Evolutionary conservation across 345 rosid species (phyloP).

Genomic region (Turnera subulata): DNA sequence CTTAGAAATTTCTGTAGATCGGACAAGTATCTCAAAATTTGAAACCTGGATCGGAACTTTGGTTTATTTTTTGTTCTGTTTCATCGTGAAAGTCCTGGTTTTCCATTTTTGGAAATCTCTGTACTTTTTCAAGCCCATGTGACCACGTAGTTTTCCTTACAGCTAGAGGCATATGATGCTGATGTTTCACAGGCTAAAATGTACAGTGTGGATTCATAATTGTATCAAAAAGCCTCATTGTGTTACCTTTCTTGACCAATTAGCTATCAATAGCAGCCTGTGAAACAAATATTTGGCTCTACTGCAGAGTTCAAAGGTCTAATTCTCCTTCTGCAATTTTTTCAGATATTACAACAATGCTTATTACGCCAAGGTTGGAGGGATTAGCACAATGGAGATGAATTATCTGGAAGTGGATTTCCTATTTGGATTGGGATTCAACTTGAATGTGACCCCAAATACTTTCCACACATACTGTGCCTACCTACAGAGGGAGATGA

Average conservation of each 20-base stretch:
- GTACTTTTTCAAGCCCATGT: background rate
- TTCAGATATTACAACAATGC: constrained; percentile 81
- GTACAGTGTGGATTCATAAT: background rate
- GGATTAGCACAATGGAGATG: constrained; percentile 81
- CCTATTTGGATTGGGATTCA: constrained; percentile 74
- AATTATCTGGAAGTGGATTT: constrained; percentile 82
- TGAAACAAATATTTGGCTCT: no score
- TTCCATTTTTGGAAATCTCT: no score
- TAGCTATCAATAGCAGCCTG: no score
- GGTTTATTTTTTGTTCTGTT: background rate
- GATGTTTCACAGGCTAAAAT: background rate
- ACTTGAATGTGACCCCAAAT: constrained; percentile 72
- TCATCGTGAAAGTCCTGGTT: background rate
- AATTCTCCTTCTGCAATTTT: background rate
- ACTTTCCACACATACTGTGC: constrained; percentile 65
- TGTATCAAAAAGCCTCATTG: background rate
- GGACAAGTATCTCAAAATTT: background rate
- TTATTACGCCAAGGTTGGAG: constrained; percentile 89
- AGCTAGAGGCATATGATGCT: background rate
- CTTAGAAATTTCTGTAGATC: no score
- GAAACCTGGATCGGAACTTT: background rate
- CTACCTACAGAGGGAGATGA: constrained; percentile 65
- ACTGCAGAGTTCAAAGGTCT: no score
- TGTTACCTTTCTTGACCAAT: background rate
- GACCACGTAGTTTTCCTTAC: background rate